Percentiles rank a stretch among this genome's conserved stretches.
phyloP scores from a whole-genome alignment of 306 rosid genomes.

The Sindora glabra region DNA sequence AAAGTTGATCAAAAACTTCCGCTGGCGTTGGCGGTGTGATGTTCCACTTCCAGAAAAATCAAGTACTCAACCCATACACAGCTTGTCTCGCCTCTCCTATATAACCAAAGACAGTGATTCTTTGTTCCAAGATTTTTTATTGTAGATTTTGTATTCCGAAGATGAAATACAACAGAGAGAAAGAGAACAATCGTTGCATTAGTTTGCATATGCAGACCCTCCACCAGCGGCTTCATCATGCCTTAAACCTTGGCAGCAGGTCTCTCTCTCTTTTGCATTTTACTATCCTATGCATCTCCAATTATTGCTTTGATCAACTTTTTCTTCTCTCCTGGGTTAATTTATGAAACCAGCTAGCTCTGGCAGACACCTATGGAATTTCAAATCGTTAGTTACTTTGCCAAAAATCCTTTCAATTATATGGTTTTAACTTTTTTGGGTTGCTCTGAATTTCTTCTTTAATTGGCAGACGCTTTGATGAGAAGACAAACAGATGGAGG shows the following conservation, averaged over 20 bases:
- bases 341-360: too few species aligned
- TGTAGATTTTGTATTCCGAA: background rate
- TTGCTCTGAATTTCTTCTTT: background rate
- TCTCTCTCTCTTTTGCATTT: background rate
- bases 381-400: background rate
- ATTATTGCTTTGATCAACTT: background rate
- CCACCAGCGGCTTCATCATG: slow-evolving; percentile 65
- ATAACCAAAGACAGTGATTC: background rate
- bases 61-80: background rate
- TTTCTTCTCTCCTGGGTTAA: too few species aligned
- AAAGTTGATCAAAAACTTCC: too few species aligned
- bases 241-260: slow-evolving; percentile 77
- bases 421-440: background rate
- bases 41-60: background rate
- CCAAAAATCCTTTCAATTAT: background rate
- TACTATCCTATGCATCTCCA: background rate
- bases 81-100: background rate
- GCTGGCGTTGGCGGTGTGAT: background rate
- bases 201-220: slow-evolving; percentile 40
- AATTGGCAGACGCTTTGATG: slow-evolving; percentile 36
- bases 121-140: background rate
- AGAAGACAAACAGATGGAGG: slow-evolving; percentile 46
- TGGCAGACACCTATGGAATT: too few species aligned
- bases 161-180: slow-evolving; percentile 46
- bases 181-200: slow-evolving; percentile 30